Percentiles rank a stretch among this genome's conserved stretches.
Conservation (phyloP, 2,329 filamentous ascomycete species). For the Phialophora expanda region DNA sequence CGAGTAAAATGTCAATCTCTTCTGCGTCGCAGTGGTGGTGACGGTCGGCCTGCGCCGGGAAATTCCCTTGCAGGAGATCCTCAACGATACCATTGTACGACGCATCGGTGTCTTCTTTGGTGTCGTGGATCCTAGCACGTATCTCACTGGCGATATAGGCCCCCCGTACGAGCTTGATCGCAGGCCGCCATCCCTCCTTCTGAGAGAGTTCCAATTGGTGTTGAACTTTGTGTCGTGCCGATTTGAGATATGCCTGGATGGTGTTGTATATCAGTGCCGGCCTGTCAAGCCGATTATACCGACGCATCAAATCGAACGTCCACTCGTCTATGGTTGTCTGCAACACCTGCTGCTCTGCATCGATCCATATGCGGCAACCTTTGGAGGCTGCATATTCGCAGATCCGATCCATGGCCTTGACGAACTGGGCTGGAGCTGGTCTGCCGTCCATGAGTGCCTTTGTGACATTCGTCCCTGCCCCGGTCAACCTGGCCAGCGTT, state of each 20-base stretch:
- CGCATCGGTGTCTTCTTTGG: conserved; percentile 54
- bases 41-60: conserved; percentile 45
- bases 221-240: conserved; percentile 52
- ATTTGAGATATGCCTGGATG: conserved; percentile 60
- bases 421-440: conserved; percentile 50
- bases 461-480: conserved; percentile 53
- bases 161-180: conserved; percentile 60
- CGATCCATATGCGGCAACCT: conserved; percentile 56
- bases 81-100: conserved; percentile 64
- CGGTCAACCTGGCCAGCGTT: conserved; percentile 49
- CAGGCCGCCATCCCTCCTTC: conserved; percentile 56
- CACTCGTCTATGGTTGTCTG: conserved; percentile 59
- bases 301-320: conserved; percentile 60
- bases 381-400: conserved; percentile 51
- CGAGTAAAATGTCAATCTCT: conserved; percentile 60
- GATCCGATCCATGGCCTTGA: conserved; percentile 51
- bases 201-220: conserved; percentile 54
- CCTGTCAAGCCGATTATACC: conserved; percentile 53
- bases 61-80: conserved; percentile 56
- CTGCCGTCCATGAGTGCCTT: conserved; percentile 49
- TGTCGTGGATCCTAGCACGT: conserved; percentile 52
- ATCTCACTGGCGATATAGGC: conserved; percentile 59
- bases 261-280: conserved; percentile 56
- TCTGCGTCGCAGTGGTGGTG: conserved; percentile 42
- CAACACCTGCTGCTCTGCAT: conserved; percentile 60